Conservation (phyloP, 352 stramenopile species). For the Phytophthora quininea region DNA sequence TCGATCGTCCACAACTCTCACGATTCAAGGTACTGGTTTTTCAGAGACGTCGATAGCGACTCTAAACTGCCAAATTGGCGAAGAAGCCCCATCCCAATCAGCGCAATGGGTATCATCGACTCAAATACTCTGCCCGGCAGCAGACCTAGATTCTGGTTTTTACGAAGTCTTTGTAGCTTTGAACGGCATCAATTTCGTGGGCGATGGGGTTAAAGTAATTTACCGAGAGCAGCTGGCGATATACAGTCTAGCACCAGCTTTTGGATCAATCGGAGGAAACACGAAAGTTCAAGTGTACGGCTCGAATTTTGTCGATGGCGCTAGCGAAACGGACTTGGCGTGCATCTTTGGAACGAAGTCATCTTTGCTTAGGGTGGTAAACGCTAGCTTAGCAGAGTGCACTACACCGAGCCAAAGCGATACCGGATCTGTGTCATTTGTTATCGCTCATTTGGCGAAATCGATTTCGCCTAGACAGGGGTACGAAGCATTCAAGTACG, state of each 20-base stretch:
- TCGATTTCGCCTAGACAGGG: conserved; percentile 2
- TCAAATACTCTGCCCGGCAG: conserved; percentile 39
- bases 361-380: conserved; percentile 25
- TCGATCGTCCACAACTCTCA: conserved; percentile 9
- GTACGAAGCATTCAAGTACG: background rate
- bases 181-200: conserved; percentile 52
- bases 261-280: conserved; percentile 52
- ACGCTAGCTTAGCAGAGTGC: conserved; percentile 32
- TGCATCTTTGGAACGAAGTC: conserved; percentile 40
- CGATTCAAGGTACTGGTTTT: conserved; percentile 40
- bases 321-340: conserved; percentile 24
- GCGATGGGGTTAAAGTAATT: conserved; percentile 41
- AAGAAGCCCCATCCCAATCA: conserved; percentile 1
- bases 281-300: conserved; percentile 41
- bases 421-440: conserved; percentile 22
- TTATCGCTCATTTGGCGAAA: conserved; percentile 18
- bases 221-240: conserved; percentile 50
- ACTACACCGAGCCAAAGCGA: conserved; percentile 20
- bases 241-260: conserved; percentile 37
- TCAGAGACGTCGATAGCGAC: conserved; percentile 26
- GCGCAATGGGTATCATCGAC: conserved; percentile 38
- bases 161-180: conserved; percentile 55
- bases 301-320: conserved; percentile 23
- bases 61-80: conserved; percentile 38
- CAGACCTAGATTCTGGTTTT: conserved; percentile 38